Conservation (phyloP, 345 rosid genomes). For the Physaria fendleri region DNA sequence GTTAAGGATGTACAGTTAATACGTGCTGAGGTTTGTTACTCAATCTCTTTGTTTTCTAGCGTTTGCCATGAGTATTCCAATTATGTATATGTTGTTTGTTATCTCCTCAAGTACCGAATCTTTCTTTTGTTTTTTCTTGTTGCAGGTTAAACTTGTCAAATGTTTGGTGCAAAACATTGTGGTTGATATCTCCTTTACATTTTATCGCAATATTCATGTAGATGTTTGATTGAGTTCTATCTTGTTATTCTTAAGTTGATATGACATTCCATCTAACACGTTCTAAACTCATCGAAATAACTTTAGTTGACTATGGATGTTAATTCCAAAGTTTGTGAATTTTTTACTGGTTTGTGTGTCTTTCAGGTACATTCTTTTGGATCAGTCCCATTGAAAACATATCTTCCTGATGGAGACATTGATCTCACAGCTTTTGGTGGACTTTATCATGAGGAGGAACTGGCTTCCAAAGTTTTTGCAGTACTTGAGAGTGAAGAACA, state of each 20-base stretch:
- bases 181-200: slow-evolving; percentile 89
- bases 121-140: slow-evolving; percentile 13
- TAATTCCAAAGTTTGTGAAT: not conserved
- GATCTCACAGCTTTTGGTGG: slow-evolving; percentile 82
- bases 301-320: not conserved
- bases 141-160: slow-evolving; percentile 89
- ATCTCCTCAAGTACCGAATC: slow-evolving; percentile 2
- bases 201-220: too few species aligned
- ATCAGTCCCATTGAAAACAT: slow-evolving; percentile 87
- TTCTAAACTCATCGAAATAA: not conserved
- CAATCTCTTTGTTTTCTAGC: not conserved
- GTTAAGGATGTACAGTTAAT: slow-evolving; percentile 73
- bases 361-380: slow-evolving; percentile 84
- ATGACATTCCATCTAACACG: not conserved
- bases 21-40: slow-evolving; percentile 62
- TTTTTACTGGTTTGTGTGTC: not conserved
- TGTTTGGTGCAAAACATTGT: slow-evolving; percentile 75
- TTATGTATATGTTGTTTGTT: not conserved
- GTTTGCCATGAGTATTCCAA: not conserved
- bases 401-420: slow-evolving; percentile 97
- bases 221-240: not conserved
- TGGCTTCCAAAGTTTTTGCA: slow-evolving; percentile 48
- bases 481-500: slow-evolving; percentile 69
- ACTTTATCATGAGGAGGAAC: slow-evolving; percentile 46
- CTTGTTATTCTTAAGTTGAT: not conserved